A percentile compares a stretch with the other conserved stretches of the same genome.
Evolutionary conservation across 805 yeast species (phyloP).

Genomic region (Ogataea saltuana): DNA sequence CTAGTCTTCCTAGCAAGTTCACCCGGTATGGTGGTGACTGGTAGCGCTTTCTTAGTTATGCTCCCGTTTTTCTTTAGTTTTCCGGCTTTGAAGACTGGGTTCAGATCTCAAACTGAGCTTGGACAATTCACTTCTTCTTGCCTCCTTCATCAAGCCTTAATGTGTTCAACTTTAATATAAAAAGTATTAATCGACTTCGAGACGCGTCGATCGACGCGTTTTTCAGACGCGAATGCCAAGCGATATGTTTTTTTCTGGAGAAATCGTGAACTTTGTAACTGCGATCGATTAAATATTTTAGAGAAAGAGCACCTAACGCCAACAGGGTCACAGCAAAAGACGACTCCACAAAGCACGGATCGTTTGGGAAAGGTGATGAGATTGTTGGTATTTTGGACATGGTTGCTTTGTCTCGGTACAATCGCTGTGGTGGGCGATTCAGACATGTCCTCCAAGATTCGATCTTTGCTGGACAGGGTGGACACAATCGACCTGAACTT

Average conservation of each 20-base stretch:
- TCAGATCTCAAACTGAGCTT: no score
- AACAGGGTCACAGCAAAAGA: no score
- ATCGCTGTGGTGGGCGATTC: not conserved
- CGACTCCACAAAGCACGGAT: not conserved
- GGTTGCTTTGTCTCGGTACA: not conserved
- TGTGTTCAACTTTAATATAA: not conserved
- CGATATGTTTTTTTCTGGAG: constrained; percentile 6
- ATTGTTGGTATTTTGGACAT: not conserved
- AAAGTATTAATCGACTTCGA: no score
- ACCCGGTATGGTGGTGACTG: constrained; percentile 37
- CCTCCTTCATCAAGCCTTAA: not conserved
- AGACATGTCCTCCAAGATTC: not conserved
- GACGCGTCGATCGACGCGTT: not conserved
- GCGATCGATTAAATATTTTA: no score
- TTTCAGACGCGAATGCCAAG: not conserved
- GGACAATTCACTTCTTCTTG: not conserved
- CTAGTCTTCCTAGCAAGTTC: constrained; percentile 35
- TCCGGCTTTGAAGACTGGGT: no score
- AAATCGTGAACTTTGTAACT: no score
- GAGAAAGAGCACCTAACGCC: no score
- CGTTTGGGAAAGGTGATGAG: not conserved
- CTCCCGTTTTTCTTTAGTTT: no score
- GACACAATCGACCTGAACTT: constrained; percentile 19
- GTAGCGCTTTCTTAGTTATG: constrained; percentile 17
- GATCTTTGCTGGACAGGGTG: constrained; percentile 3